Evolutionary conservation across 768 basidiomycete genomes (phyloP).

Genomic region (Arthromyces matolae): DNA sequence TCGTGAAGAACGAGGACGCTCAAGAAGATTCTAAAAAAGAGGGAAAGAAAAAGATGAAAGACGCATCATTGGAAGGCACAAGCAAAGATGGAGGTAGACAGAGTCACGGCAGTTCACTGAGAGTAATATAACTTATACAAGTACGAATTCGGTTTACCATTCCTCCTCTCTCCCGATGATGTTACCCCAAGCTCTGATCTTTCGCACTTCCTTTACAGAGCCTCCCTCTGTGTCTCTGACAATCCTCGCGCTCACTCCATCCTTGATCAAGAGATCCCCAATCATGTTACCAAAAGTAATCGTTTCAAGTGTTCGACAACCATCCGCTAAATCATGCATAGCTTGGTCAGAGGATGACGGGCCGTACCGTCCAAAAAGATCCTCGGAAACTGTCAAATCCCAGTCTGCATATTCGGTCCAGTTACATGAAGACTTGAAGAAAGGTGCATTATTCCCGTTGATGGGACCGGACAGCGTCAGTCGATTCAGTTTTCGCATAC

Average conservation of each 20-base stretch:
- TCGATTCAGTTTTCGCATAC: neutral
- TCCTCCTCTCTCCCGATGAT: constrained; percentile 7
- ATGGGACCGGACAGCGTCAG: neutral
- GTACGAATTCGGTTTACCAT: too few relatives aligned
- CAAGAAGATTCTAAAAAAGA: too few relatives aligned
- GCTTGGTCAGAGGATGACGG: constrained; percentile 3
- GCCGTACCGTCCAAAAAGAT: neutral
- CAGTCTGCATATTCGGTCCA: neutral
- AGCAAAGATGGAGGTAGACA: too few relatives aligned
- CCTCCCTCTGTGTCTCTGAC: constrained; percentile 5
- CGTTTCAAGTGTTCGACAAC: constrained; percentile 7
- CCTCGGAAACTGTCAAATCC: neutral
- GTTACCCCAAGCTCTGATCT: constrained; percentile 9
- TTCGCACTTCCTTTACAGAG: neutral
- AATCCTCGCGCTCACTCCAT: constrained; percentile 1
- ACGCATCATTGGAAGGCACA: too few relatives aligned
- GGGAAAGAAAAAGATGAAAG: too few relatives aligned
- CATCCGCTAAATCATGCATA: constrained; percentile 2
- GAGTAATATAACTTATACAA: too few relatives aligned
- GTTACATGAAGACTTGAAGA: neutral
- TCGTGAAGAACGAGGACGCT: too few relatives aligned
- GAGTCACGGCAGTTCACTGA: too few relatives aligned
- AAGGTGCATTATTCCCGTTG: neutral
- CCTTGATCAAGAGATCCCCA: neutral
- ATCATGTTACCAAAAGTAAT: neutral